Conservation (phyloP, 768 basidiomycete genomes). For the Filobasidium floriforme region DNA sequence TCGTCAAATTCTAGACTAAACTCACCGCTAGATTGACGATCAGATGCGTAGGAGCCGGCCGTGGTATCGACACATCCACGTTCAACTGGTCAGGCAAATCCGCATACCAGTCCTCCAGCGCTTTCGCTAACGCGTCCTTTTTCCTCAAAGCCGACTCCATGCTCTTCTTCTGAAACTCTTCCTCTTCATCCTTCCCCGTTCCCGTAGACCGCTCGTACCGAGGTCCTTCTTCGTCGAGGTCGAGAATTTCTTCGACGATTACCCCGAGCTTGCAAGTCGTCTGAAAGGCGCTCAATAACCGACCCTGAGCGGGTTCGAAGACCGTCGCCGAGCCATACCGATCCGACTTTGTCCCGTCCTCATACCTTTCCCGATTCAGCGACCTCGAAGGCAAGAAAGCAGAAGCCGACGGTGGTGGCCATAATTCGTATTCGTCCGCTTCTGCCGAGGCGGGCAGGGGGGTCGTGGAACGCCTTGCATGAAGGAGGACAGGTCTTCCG, state of each 20-base stretch:
- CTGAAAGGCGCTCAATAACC: slow-evolving; percentile 29
- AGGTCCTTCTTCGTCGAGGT: slow-evolving; percentile 23
- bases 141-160: neutral
- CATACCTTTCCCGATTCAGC: neutral
- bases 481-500: slow-evolving; percentile 34
- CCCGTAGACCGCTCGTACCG: slow-evolving; percentile 8
- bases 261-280: slow-evolving; percentile 30
- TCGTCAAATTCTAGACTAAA: neutral
- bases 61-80: slow-evolving; percentile 19
- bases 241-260: slow-evolving; percentile 33
- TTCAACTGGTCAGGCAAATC: slow-evolving; percentile 16
- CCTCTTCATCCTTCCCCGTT: neutral
- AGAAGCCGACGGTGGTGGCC: slow-evolving; percentile 31
- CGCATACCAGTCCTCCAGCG: slow-evolving; percentile 26
- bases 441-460: slow-evolving; percentile 30
- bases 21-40: slow-evolving; percentile 32
- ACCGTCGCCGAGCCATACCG: slow-evolving; percentile 4
- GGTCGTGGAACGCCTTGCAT: slow-evolving; percentile 25
- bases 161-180: slow-evolving; percentile 2
- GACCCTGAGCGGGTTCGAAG: slow-evolving; percentile 23
- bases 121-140: slow-evolving; percentile 16
- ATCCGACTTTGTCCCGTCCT: neutral
- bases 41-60: slow-evolving; percentile 28
- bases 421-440: slow-evolving; percentile 35
- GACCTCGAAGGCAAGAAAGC: slow-evolving; percentile 11